Evolutionary conservation across 441 rosid genomes (phyloP).

Genomic region (Erodium moschatum): DNA sequence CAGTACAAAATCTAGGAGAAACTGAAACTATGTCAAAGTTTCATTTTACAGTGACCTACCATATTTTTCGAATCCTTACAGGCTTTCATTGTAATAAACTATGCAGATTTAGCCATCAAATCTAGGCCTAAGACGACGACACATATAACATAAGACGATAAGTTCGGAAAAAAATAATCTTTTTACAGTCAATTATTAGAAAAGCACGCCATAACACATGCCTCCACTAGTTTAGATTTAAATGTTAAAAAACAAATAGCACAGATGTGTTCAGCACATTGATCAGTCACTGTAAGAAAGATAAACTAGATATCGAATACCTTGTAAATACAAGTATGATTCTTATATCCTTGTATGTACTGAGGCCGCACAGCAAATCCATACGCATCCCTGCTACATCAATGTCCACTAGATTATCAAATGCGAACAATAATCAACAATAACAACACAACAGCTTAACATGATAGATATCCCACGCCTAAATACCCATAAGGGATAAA

Average conservation of each 20-base stretch:
- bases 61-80: background rate
- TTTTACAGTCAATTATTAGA: background rate
- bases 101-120: background rate
- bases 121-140: background rate
- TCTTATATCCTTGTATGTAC: conserved; percentile 48
- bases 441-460: background rate
- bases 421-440: background rate
- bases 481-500: too few relatives aligned
- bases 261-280: background rate
- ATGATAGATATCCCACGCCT: too few relatives aligned
- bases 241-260: background rate
- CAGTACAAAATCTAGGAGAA: background rate
- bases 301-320: conserved; percentile 20
- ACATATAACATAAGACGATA: background rate
- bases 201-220: background rate
- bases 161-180: background rate
- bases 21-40: background rate
- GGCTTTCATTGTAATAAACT: background rate
- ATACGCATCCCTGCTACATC: conserved; percentile 45
- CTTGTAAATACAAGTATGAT: conserved; percentile 42
- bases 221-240: background rate
- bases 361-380: conserved; percentile 76
- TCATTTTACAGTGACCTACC: background rate
- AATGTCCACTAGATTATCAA: conserved; percentile 8
- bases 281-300: background rate